Evolutionary conservation across 2,329 filamentous ascomycete species (phyloP).

Genomic region (Trichoderma koningiopsis): DNA sequence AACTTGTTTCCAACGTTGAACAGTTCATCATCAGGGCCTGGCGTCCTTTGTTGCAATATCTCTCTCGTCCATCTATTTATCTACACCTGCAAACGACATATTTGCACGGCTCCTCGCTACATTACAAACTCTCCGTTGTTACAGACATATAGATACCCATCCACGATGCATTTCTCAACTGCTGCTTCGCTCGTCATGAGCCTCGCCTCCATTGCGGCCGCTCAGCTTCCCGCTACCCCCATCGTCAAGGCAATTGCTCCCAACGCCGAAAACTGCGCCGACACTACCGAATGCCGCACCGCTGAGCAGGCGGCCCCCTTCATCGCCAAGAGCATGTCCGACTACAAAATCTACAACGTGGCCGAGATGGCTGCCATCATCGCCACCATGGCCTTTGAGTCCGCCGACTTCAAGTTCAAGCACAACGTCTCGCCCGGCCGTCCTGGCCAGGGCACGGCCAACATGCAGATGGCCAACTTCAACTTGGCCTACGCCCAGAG

Average conservation of each 20-base stretch:
- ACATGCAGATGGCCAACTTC: conserved; percentile 53
- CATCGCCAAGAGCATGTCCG: conserved; percentile 58
- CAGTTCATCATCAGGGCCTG: conserved; percentile 3
- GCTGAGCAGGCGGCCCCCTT: conserved; percentile 61
- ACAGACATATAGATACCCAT: neutral
- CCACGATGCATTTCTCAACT: conserved; percentile 35
- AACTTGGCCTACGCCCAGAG: conserved; percentile 52
- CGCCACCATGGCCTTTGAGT: conserved; percentile 72
- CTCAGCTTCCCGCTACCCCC: conserved; percentile 35
- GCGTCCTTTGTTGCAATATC: conserved; percentile 12
- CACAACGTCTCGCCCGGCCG: conserved; percentile 60
- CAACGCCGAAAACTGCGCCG: conserved; percentile 54
- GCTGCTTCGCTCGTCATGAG: conserved; percentile 25
- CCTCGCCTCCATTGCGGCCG: conserved; percentile 28
- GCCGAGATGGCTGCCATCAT: conserved; percentile 71
- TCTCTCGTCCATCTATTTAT: neutral
- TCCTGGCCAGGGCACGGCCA: conserved; percentile 70
- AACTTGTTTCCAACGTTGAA: neutral
- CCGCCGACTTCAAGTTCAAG: conserved; percentile 69
- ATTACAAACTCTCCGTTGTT: neutral
- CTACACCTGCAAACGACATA: neutral
- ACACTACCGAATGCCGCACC: conserved; percentile 64
- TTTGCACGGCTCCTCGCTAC: neutral
- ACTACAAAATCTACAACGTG: conserved; percentile 56
- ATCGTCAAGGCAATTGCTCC: conserved; percentile 61